phyloP scores from a whole-genome alignment of 495 filamentous ascomycete species.

The Amniculicola lignicola region DNA sequence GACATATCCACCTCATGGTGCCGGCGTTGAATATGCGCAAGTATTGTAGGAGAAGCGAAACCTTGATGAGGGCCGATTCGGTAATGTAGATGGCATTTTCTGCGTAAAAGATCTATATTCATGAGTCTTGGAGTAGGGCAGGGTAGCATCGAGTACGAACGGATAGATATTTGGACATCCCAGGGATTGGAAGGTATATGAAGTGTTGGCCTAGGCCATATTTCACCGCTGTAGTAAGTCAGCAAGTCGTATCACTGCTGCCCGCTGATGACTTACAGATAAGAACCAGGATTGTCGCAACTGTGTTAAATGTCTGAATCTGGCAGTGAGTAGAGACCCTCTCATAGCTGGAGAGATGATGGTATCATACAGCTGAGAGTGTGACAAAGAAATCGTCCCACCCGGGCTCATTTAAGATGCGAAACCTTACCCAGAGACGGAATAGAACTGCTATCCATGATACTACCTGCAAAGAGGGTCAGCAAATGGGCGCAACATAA shows the following conservation, averaged over 20 bases:
- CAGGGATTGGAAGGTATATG: neutral
- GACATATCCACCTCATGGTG: constrained; percentile 16
- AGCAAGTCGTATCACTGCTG: neutral
- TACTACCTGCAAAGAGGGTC: constrained; percentile 1
- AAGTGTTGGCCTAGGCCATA: constrained; percentile 23
- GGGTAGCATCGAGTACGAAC: constrained; percentile 1
- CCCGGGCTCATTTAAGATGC: constrained; percentile 12
- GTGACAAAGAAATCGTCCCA: constrained; percentile 27
- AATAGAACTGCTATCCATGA: constrained; percentile 14
- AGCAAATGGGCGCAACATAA: neutral
- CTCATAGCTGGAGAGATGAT: neutral
- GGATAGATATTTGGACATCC: neutral
- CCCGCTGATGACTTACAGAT: neutral
- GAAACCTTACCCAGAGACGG: constrained; percentile 9
- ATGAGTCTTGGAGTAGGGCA: neutral
- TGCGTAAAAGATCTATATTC: constrained; percentile 11
- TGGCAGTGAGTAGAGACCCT: neutral
- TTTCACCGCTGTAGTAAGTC: constrained; percentile 1
- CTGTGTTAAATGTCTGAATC: constrained; percentile 10
- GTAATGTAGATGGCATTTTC: constrained; percentile 14
- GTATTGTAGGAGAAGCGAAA: constrained; percentile 28
- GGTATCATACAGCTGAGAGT: constrained; percentile 3
- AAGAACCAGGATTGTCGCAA: constrained; percentile 1
- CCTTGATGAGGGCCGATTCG: constrained; percentile 23
- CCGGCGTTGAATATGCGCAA: constrained; percentile 30